A percentile compares a stretch with the other conserved stretches of the same genome.
These are phyloP conservation scores for Ascodesmis nigricans DNA, from an alignment of 495 filamentous ascomycete species.

Conservation along the genomic window DNA sequence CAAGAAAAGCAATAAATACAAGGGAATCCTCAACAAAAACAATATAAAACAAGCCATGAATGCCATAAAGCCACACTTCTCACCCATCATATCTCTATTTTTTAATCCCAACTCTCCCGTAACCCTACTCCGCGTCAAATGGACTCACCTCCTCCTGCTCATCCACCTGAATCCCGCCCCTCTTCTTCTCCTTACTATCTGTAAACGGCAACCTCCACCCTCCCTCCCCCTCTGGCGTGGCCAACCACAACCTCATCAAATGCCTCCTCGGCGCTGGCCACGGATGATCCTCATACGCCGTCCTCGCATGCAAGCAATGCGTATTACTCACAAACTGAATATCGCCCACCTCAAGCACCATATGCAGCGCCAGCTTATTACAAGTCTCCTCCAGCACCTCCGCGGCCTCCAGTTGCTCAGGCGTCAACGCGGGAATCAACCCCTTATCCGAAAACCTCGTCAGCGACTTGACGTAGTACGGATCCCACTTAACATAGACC, in stretches of 20 bases:
- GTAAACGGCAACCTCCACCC: constrained; percentile 70
- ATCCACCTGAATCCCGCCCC: constrained; percentile 72
- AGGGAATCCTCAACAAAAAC: too few relatives aligned
- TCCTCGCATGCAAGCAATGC: constrained; percentile 12
- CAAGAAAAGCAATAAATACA: too few relatives aligned
- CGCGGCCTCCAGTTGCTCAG: constrained; percentile 40
- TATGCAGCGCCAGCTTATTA: constrained; percentile 42
- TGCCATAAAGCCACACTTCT: too few relatives aligned
- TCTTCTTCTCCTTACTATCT: constrained; percentile 61
- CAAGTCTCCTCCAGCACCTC: constrained; percentile 46
- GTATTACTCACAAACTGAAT: constrained; percentile 28
- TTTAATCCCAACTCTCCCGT: too few relatives aligned
- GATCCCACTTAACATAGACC: constrained; percentile 49
- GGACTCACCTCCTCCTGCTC: constrained; percentile 40
- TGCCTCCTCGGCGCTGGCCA: constrained; percentile 42
- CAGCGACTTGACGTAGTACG: constrained; percentile 52
- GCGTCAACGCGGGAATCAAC: constrained; percentile 42
- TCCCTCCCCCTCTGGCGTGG: constrained; percentile 57
- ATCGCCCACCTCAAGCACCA: constrained; percentile 58
- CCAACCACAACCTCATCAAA: constrained; percentile 70
- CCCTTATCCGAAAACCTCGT: constrained; percentile 42
- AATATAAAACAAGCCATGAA: too few relatives aligned
- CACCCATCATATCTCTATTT: too few relatives aligned
- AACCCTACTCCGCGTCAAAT: constrained; percentile 51
- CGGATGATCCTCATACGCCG: constrained; percentile 31